A percentile compares a stretch with the other conserved stretches of the same genome.
These are phyloP conservation scores for Fusarium piperis DNA, from an alignment of 2,329 filamentous ascomycete species.

Conservation along the genomic window DNA sequence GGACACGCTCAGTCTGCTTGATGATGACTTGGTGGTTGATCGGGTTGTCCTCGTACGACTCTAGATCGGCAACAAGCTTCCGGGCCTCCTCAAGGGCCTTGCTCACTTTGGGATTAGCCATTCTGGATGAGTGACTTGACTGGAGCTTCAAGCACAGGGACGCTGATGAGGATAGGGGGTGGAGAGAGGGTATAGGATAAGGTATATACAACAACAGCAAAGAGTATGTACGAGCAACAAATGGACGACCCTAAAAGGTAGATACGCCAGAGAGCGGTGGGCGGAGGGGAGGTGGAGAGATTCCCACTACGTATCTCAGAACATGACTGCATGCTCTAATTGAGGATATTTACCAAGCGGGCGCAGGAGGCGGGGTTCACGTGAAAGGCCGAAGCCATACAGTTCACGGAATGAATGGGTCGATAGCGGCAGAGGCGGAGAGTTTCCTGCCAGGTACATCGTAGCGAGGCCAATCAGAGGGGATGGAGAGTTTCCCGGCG, in stretches of 20 bases:
- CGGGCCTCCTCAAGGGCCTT: constrained; percentile 42
- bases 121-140: neutral
- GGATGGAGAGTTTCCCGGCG: neutral
- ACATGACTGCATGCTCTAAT: neutral
- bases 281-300: neutral
- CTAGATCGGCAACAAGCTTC: constrained; percentile 40
- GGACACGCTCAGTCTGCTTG: constrained; percentile 38
- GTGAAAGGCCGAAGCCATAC: neutral
- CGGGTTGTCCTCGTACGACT: constrained; percentile 38
- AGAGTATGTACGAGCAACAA: neutral
- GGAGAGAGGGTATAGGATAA: neutral
- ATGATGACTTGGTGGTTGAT: constrained; percentile 36
- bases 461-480: neutral
- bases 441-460: neutral
- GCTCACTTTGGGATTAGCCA: constrained; percentile 37
- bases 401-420: neutral
- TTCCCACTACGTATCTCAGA: neutral
- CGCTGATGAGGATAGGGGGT: neutral
- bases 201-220: neutral
- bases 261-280: neutral
- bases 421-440: neutral
- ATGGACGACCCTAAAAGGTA: neutral
- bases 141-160: neutral
- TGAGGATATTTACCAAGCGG: constrained; percentile 15
- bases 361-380: constrained; percentile 14